Evolutionary conservation across 2,329 filamentous ascomycete species (phyloP), one percentile per base, ranked within the genome.

Genomic region (Rhynchosporium secalis): DNA sequence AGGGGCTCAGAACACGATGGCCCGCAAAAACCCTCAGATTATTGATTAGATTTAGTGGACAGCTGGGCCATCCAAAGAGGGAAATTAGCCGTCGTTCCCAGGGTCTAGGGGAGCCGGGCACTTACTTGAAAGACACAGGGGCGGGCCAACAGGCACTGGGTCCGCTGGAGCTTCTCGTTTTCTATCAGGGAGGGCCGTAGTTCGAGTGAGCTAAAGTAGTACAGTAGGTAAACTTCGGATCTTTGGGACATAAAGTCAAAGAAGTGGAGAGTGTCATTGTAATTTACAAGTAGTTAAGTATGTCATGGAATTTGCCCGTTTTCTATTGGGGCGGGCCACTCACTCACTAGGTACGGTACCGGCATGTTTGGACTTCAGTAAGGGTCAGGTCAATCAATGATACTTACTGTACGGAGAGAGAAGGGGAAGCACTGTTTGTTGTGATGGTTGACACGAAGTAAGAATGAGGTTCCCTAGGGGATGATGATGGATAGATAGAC

Each of bases 81-180:
- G 49, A 52, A 52, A 52, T 38, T 52, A 52, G 49, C 33, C 38
- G 33, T 4, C 48, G 36, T 51, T 51, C 12, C 31, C n/a, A n/a
- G 33, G n/a, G 15, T 51, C 31, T 51, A 51, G 48, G 48, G 48
- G 48, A 20, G 48, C 48, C 48, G 48, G 48, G 36, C 36, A 20
- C n/a, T 20, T 20, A 20, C 20, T 20, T 20, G 10, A n/a, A 12
- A 43, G 10, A 43, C 6, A 43, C 40, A 41, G 36, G 26, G 9
- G 9, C 15, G 43, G 0, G 20, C 20, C 20, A 20, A 20, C 20
- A 20, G 20, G 20, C 20, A 20, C 20, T 20, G 20, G 20, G 20
- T 20, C 20, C 20, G 20, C 20, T 20, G 20, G 20, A 20, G 20
- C 20, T 20, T 20, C 20, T 20, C 20, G 20, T 20, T 20, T 20